A percentile compares a stretch with the other conserved stretches of the same genome.
Conservation (phyloP, 1,284 basidiomycete species). For the Sanghuangporus sanghuang region DNA sequence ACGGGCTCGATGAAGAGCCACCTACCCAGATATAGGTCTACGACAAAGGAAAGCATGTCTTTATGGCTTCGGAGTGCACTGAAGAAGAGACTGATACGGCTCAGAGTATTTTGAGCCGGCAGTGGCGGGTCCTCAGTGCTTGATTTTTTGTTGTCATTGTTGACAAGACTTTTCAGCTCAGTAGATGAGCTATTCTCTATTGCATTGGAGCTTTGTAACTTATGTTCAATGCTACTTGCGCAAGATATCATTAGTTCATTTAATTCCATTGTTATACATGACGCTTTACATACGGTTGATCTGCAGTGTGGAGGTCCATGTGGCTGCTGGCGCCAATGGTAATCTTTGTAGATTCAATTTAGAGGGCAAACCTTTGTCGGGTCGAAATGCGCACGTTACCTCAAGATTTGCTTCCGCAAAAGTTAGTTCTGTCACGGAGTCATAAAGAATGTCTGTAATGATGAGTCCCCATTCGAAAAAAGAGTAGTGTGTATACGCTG, state of each 20-base stretch:
- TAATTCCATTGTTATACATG: neutral
- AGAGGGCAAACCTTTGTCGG: neutral
- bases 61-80: slow-evolving; percentile 16
- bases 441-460: slow-evolving; percentile 73
- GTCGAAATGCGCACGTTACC: slow-evolving; percentile 28
- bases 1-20: neutral
- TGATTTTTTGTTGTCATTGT: neutral
- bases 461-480: slow-evolving; percentile 89
- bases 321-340: neutral
- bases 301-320: neutral
- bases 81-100: neutral
- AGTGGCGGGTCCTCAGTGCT: neutral
- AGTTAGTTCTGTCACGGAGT: slow-evolving; percentile 63
- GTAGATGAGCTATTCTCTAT: neutral
- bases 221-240: neutral
- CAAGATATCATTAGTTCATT: neutral
- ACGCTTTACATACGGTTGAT: neutral
- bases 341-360: neutral
- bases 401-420: slow-evolving; percentile 50
- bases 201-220: neutral
- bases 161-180: neutral
- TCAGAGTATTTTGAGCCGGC: neutral
- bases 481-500: slow-evolving; percentile 81
- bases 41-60: slow-evolving; percentile 35
- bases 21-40: slow-evolving; percentile 45